Conservation (phyloP, 139 green algal genomes). For the Micractinium conductrix region DNA sequence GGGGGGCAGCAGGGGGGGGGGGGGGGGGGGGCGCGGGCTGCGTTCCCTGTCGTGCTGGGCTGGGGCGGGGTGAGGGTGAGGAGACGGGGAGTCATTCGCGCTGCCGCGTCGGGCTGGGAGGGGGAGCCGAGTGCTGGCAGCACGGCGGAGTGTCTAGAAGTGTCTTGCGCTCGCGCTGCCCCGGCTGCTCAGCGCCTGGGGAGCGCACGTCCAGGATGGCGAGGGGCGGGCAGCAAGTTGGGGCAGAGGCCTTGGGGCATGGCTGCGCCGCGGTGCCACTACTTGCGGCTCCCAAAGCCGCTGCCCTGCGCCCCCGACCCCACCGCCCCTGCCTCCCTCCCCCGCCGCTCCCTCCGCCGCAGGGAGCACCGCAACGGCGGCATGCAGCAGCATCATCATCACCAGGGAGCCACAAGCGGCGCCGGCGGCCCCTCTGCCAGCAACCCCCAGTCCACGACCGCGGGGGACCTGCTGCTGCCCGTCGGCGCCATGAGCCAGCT, state of each 20-base stretch:
- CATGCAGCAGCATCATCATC: too few species aligned
- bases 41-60: not conserved
- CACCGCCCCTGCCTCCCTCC: too few species aligned
- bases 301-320: not conserved
- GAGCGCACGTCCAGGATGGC: too few species aligned
- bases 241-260: not conserved
- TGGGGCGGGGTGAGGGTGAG: not conserved
- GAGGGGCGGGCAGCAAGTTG: too few species aligned
- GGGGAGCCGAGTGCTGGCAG: too few species aligned
- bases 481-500: not conserved
- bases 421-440: not conserved
- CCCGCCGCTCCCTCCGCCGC: not conserved
- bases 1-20: not conserved
- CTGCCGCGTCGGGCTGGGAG: too few species aligned
- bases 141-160: too few species aligned
- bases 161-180: too few species aligned
- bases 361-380: constrained; percentile 4
- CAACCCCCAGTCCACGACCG: too few species aligned
- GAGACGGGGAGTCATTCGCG: too few species aligned
- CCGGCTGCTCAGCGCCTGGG: too few species aligned
- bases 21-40: not conserved
- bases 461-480: not conserved
- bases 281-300: not conserved
- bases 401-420: too few species aligned
- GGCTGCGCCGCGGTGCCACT: not conserved